These are phyloP conservation scores for Proliferodiscus dingleyae DNA, from an alignment of 2,329 filamentous ascomycete genomes.

Conservation along the genomic window DNA sequence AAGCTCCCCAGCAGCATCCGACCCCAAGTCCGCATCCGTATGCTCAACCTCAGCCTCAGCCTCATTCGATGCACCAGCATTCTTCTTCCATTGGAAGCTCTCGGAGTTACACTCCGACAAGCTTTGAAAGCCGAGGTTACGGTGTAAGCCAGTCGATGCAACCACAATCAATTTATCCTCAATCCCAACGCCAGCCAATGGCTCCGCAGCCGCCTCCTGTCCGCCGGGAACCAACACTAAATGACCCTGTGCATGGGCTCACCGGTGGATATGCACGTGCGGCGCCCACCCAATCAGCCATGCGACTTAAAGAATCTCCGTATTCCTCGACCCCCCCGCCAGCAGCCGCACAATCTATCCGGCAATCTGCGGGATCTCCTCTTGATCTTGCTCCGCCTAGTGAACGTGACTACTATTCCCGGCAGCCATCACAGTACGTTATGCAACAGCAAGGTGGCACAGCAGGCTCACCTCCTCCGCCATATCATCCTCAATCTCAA, in stretches of 20 bases:
- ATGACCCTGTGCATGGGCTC: constrained; percentile 24
- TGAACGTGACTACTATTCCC: constrained; percentile 31
- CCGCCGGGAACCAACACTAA: constrained; percentile 27
- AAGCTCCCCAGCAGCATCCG: constrained; percentile 38
- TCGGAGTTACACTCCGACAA: constrained; percentile 28
- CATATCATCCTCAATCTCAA: constrained; percentile 25
- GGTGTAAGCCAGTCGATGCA: constrained; percentile 31
- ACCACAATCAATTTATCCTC: constrained; percentile 24
- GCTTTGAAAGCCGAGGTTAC: constrained; percentile 35
- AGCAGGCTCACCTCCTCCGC: constrained; percentile 22
- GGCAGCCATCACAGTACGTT: constrained; percentile 23
- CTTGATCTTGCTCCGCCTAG: constrained; percentile 21
- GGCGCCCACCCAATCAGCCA: constrained; percentile 21
- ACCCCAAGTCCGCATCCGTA: constrained; percentile 39
- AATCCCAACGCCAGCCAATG: constrained; percentile 25
- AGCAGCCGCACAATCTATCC: constrained; percentile 10
- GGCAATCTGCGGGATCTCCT: constrained; percentile 27
- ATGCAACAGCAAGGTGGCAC: constrained; percentile 26
- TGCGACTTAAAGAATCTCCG: constrained; percentile 30
- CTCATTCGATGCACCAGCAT: constrained; percentile 44
- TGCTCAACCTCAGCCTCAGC: constrained; percentile 47
- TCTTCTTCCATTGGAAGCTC: constrained; percentile 29
- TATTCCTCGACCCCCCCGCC: constrained; percentile 30
- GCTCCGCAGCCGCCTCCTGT: constrained; percentile 22
- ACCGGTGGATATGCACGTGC: constrained; percentile 25